Evolutionary conservation across 495 filamentous ascomycete species (phyloP), one percentile per base, ranked within the genome.

Genomic region (Podospora anserina): DNA sequence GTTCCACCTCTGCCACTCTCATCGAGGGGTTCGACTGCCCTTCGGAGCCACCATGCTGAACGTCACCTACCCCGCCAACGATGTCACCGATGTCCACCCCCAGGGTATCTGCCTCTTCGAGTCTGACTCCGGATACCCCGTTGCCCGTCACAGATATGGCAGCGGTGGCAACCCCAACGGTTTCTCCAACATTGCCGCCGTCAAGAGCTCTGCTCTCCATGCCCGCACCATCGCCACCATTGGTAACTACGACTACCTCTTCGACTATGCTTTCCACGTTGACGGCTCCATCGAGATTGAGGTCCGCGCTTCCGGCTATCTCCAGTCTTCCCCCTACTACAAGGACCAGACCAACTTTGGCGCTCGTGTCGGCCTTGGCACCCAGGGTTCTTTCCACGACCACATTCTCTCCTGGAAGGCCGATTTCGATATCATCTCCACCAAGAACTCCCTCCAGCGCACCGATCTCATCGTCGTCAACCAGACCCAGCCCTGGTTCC

Each of bases 281-380:
- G 87, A 88, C 70, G 86, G 86, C 15, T 82, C 79, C 9, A 79
- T 89, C 61, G 80, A 85, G 53, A 79, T 87, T 30, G 79, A 82
- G 27, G 83, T 85, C n/a, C 84, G 84, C 16, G 84, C 86, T 5
- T 84, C 82, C 13, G 84, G 86, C 5, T 88, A 88, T 71, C 85
- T 89, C 66, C 80, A 85, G 68, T 63, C 53, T 30, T 73, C 71
- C 18, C 78, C 78, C 5, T 82, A 85, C 6, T 87, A 82, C 78
- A 83, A 82, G 63, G 76, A 82, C 61, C 75, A 78, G 64, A 69
- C 69, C 11, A 70, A 79, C n/a, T 85, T 80, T 67, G 84, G 84
- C 15, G 81, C 82, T 39, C 80, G 80, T n/a, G 81, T 86, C 66
- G 76, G 81, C 32, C 76, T 84, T 58, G 74, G 76, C 15, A 77